These are phyloP conservation scores for Lolium multiflorum DNA, from an alignment of 176 grass and related monocot species.

Conservation along the genomic window DNA sequence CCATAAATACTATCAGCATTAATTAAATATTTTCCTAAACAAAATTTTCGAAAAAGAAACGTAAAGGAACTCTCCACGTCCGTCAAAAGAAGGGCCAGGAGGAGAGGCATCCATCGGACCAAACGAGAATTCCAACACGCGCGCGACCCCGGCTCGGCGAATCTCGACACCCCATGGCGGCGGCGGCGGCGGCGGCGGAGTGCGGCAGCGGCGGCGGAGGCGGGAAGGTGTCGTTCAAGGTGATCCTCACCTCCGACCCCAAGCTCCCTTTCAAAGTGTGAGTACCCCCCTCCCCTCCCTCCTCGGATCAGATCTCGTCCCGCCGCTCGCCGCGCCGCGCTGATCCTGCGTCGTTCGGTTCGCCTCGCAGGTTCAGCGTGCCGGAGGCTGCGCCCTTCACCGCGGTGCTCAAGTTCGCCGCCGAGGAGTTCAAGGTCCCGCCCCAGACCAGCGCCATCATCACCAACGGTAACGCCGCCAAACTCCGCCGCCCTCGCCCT, in stretches of 20 bases:
- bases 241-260: conserved; percentile 98
- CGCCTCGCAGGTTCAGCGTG: conserved; percentile 83
- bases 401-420: conserved; percentile 94
- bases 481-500: no score
- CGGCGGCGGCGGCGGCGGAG: conserved; percentile 45
- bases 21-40: no score
- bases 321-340: neutral
- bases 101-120: neutral
- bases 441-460: conserved; percentile 99
- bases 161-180: neutral
- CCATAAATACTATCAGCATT: no score
- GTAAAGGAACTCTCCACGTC: no score
- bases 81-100: neutral
- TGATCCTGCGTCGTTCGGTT: neutral
- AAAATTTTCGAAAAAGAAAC: no score
- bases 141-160: neutral
- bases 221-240: conserved; percentile 97
- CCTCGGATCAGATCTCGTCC: conserved; percentile 39
- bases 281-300: neutral
- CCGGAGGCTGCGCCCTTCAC: conserved; percentile 98
- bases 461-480: conserved; percentile 99
- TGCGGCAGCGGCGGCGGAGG: conserved; percentile 43
- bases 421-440: conserved; percentile 99
- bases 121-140: neutral
- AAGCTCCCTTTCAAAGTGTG: conserved; percentile 99